A percentile compares a stretch with the other conserved stretches of the same genome.
Evolutionary conservation across 805 yeast species (phyloP).

Genomic region (Candida berthetii): DNA sequence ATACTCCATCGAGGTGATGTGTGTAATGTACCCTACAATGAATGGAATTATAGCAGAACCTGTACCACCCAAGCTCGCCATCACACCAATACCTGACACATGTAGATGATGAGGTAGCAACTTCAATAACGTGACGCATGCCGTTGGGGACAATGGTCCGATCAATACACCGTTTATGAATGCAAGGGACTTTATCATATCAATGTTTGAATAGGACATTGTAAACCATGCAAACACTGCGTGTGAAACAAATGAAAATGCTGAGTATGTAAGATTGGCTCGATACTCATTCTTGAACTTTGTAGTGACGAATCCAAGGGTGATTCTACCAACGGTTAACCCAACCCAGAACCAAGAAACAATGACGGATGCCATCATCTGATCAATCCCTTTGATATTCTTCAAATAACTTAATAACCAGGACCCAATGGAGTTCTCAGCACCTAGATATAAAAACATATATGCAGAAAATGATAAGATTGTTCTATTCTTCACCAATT

Average conservation of each 20-base stretch:
- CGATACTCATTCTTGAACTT: conserved; percentile 38
- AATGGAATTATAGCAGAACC: conserved; percentile 79
- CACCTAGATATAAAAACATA: conserved; percentile 60
- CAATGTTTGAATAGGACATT: too few species aligned
- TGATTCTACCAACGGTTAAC: conserved; percentile 54
- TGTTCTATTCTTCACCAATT: conserved; percentile 21
- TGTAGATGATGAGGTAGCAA: conserved; percentile 55
- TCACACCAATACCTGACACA: conserved; percentile 64
- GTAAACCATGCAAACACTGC: background rate
- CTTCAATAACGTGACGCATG: conserved; percentile 57
- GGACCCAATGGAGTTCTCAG: conserved; percentile 64
- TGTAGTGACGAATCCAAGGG: conserved; percentile 48
- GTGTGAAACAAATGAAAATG: background rate
- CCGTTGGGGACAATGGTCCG: conserved; percentile 73
- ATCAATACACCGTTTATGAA: conserved; percentile 51
- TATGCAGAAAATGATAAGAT: conserved; percentile 46
- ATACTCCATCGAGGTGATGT: conserved; percentile 18
- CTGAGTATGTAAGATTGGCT: conserved; percentile 27
- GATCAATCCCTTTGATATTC: conserved; percentile 44
- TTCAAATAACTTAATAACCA: conserved; percentile 65
- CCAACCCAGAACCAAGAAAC: conserved; percentile 74
- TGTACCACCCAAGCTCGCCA: conserved; percentile 75
- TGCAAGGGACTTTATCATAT: conserved; percentile 32
- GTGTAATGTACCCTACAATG: conserved; percentile 40
- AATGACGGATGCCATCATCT: conserved; percentile 47